A percentile compares a stretch with the other conserved stretches of the same genome.
phyloP scores from a whole-genome alignment of 2,329 filamentous ascomycete genomes.

The Grosmannia huntii region DNA sequence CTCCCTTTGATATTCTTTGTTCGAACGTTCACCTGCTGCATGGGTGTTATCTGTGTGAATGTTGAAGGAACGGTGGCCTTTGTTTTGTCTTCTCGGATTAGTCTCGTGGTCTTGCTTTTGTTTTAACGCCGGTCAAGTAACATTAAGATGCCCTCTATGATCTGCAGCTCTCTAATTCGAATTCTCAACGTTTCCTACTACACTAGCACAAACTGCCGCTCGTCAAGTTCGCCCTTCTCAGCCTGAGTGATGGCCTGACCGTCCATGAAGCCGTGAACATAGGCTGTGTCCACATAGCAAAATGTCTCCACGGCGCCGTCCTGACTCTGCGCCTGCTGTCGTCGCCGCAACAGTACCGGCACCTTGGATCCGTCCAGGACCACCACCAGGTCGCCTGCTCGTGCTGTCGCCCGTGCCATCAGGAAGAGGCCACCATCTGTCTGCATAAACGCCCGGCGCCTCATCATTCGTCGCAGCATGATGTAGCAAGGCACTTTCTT shows the following conservation, averaged over 20 bases:
- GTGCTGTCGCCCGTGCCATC: conserved; percentile 3
- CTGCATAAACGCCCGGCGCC: conserved; percentile 3
- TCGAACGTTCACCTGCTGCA: no score
- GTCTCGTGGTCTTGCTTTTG: no score
- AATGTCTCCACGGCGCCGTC: not conserved
- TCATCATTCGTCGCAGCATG: conserved; percentile 2
- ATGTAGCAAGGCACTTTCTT: not conserved
- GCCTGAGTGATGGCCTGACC: conserved; percentile 8
- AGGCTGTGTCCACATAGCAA: conserved; percentile 6
- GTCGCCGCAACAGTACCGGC: conserved; percentile 4
- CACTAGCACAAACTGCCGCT: not conserved
- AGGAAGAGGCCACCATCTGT: not conserved
- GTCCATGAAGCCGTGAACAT: conserved; percentile 16
- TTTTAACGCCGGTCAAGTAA: no score
- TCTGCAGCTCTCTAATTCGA: no score
- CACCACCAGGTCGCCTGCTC: conserved; percentile 4
- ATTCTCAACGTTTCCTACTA: not conserved
- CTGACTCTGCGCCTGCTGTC: not conserved
- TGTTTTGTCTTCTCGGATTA: no score
- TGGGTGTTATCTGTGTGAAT: no score
- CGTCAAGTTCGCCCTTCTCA: not conserved
- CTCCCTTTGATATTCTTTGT: no score
- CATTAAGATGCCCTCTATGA: no score
- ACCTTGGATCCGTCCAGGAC: conserved; percentile 7
- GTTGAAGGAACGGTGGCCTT: no score